phyloP scores from a whole-genome alignment of 208 protist genomes.

The Crithidia brevicula region DNA sequence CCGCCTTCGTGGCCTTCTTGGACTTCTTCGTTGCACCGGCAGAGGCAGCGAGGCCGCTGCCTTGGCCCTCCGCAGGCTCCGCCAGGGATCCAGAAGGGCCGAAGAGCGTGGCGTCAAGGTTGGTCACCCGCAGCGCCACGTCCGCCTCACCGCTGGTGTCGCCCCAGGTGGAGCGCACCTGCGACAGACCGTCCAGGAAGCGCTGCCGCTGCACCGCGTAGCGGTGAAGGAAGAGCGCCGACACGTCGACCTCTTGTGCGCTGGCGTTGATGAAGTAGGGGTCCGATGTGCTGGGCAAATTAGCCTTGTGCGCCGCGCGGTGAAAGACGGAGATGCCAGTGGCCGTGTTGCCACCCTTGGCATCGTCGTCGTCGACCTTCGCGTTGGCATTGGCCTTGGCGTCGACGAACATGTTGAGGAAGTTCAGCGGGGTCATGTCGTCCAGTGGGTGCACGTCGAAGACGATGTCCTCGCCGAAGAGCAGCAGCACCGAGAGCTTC shows the following conservation, averaged over 20 bases:
- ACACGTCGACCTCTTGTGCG: conserved; percentile 85
- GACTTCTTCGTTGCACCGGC: neutral
- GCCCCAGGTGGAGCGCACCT: conserved; percentile 87
- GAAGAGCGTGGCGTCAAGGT: conserved; percentile 80
- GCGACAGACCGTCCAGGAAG: conserved; percentile 81
- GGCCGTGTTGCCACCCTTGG: conserved; percentile 30
- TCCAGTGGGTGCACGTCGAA: conserved; percentile 92
- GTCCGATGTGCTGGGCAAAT: conserved; percentile 84
- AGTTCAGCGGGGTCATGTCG: conserved; percentile 87
- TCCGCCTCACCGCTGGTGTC: conserved; percentile 84
- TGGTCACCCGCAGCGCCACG: conserved; percentile 66
- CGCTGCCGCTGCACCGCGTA: conserved; percentile 91
- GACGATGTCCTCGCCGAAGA: conserved; percentile 87
- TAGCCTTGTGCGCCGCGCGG: conserved; percentile 64
- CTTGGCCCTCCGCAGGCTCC: conserved; percentile 13
- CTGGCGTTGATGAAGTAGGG: conserved; percentile 86
- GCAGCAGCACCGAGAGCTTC: conserved; percentile 83
- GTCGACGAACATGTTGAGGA: conserved; percentile 91
- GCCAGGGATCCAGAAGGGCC: conserved; percentile 67
- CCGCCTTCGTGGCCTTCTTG: neutral
- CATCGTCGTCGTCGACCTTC: conserved; percentile 31
- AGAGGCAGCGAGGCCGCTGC: conserved; percentile 1
- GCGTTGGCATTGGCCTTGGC: conserved; percentile 76
- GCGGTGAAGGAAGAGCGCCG: conserved; percentile 86
- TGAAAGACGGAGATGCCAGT: conserved; percentile 83